These are phyloP conservation scores for Gentiana macrophylla DNA, from an alignment of 257 asterid genomes.

Conservation along the genomic window DNA sequence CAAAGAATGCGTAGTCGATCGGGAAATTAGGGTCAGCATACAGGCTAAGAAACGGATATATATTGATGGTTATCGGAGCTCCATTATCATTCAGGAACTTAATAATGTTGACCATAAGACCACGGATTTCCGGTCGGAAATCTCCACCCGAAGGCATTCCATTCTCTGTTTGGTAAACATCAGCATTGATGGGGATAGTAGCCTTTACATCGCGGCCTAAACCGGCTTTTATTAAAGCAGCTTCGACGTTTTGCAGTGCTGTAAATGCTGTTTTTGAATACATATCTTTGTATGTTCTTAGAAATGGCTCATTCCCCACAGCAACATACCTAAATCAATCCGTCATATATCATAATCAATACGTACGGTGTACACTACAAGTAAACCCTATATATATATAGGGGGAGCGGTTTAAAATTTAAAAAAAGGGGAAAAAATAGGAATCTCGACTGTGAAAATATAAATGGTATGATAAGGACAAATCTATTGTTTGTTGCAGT, in stretches of 20 bases:
- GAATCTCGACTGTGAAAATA: too few relatives aligned
- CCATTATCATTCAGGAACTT: constrained; percentile 29
- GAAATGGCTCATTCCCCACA: constrained; percentile 34
- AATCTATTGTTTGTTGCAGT: too few relatives aligned
- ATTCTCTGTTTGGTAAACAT: constrained; percentile 22
- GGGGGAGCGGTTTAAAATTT: too few relatives aligned
- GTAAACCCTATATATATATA: too few relatives aligned
- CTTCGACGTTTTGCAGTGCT: constrained; percentile 29
- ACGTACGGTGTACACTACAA: too few relatives aligned
- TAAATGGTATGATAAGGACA: too few relatives aligned
- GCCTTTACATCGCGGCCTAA: constrained; percentile 29
- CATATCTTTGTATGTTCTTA: constrained; percentile 24
- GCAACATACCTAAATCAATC: constrained; percentile 39
- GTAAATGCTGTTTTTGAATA: constrained; percentile 20
- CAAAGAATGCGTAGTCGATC: constrained; percentile 45
- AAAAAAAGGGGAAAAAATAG: too few relatives aligned
- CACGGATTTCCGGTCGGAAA: constrained; percentile 26
- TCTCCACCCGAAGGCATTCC: constrained; percentile 32
- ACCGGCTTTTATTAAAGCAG: constrained; percentile 39
- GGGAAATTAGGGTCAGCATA: constrained; percentile 36
- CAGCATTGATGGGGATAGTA: constrained; percentile 38
- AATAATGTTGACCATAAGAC: constrained; percentile 24
- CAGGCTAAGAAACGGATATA: constrained; percentile 35
- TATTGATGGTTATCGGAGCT: constrained; percentile 33
- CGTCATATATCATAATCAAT: too few relatives aligned